Percentiles rank a stretch among this genome's conserved stretches.
Evolutionary conservation across 1,139 yeast species (phyloP).

Genomic region (Saccharomycopsis crataegensis): DNA sequence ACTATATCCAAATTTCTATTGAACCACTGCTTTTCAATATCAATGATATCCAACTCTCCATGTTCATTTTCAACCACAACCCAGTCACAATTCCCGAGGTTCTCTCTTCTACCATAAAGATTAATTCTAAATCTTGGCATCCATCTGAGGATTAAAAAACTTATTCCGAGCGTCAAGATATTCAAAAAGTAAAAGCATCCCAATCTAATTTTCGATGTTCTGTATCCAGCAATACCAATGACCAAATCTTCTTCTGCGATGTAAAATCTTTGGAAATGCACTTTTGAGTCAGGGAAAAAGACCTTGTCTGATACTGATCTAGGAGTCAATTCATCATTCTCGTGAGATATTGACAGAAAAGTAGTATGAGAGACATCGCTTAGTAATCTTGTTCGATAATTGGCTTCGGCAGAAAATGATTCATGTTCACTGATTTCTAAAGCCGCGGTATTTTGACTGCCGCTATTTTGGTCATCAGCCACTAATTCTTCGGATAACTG

Average conservation of each 20-base stretch:
- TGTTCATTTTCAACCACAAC: slow-evolving; percentile 88
- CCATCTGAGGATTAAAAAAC: slow-evolving; percentile 76
- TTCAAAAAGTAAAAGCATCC: slow-evolving; percentile 49
- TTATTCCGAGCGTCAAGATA: slow-evolving; percentile 56
- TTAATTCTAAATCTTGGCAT: slow-evolving; percentile 67
- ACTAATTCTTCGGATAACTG: background rate
- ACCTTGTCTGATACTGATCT: background rate
- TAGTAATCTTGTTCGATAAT: slow-evolving; percentile 39
- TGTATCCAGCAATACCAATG: slow-evolving; percentile 88
- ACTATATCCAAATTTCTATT: slow-evolving; percentile 67
- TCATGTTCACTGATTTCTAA: background rate
- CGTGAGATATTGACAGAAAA: slow-evolving; percentile 28
- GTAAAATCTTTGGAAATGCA: slow-evolving; percentile 70
- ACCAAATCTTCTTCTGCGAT: slow-evolving; percentile 94
- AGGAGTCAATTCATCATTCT: slow-evolving; percentile 24
- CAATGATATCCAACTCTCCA: slow-evolving; percentile 68
- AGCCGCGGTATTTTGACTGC: background rate
- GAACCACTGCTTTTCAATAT: slow-evolving; percentile 51
- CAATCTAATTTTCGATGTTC: slow-evolving; percentile 41
- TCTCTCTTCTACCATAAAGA: slow-evolving; percentile 56
- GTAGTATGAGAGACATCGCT: slow-evolving; percentile 30
- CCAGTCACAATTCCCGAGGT: slow-evolving; percentile 85
- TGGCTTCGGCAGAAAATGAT: slow-evolving; percentile 25
- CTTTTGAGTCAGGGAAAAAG: slow-evolving; percentile 13
- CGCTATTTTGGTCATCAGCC: background rate